Conservation (phyloP, 2,329 filamentous ascomycete species). For the Aspergillus alliaceus region DNA sequence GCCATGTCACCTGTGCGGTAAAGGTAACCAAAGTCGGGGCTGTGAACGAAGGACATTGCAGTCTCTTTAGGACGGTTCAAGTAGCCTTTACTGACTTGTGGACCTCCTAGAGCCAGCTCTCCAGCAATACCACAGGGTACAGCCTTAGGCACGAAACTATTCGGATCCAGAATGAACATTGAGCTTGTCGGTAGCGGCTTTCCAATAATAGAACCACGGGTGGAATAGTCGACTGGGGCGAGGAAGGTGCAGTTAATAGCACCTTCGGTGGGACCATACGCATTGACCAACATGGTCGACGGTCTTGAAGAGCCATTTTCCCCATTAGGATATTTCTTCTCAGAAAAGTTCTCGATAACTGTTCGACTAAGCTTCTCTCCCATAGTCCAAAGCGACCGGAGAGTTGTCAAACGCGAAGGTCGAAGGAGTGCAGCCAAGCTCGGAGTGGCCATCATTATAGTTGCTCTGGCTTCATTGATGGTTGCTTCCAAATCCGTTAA, state of each 20-base stretch:
- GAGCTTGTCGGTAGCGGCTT: constrained; percentile 36
- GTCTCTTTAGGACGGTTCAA: constrained; percentile 26
- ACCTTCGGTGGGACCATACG: constrained; percentile 36
- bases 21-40: constrained; percentile 48
- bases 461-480: constrained; percentile 31
- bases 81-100: constrained; percentile 32
- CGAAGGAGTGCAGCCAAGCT: constrained; percentile 38
- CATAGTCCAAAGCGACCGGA: constrained; percentile 34
- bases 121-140: constrained; percentile 45
- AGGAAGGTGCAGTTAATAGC: constrained; percentile 30
- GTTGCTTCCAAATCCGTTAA: constrained; percentile 29
- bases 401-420: constrained; percentile 23
- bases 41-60: constrained; percentile 25
- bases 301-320: not conserved
- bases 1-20: constrained; percentile 45
- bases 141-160: constrained; percentile 28
- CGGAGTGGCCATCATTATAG: constrained; percentile 41
- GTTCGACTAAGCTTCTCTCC: constrained; percentile 36
- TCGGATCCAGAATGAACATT: constrained; percentile 29
- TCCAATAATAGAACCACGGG: constrained; percentile 39
- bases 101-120: constrained; percentile 44
- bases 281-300: constrained; percentile 29
- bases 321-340: not conserved
- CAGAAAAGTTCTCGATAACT: constrained; percentile 33
- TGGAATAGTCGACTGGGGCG: constrained; percentile 17